Base-by-base conservation (phyloP, 768 basidiomycete genomes). In the Macrolepiota albuminosa region DNA sequence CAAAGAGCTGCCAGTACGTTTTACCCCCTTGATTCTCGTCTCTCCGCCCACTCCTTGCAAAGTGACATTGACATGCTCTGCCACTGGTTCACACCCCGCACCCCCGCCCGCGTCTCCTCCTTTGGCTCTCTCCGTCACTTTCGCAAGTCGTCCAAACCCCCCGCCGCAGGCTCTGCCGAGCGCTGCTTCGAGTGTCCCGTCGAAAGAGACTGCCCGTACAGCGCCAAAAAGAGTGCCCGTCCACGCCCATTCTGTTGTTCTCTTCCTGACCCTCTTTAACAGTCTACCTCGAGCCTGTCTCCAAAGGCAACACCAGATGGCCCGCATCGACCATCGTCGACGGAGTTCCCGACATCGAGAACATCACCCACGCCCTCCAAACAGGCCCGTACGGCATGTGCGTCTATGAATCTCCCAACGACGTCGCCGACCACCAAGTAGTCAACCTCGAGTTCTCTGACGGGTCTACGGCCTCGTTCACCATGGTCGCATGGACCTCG, bases 401-500 rank as follows among this genome's bases (percentile, higher is more conserved):
- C 67, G 92, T 93, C 6, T 95, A 95, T 70, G 91, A 93, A 69
- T 81, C 84, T 56, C 76, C 81, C 47, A 95, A 95, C 68, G 88
- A 95, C 68, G 92, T 95, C 50, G 91, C 89, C 66, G 93, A 95
- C 72, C 86, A 95, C 64, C 93, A 95, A 73, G 88, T 95, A 49
- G 93, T 95, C 63, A 95, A 93, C 69, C 72, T 95, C 58, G 89
- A 94, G 67, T 95, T 91, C 70, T 85, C 87, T 7, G 84, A 85
- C 54, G 91, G 92, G 16, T 79, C 84, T 33, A 95, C 93, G 0
- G 90, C 83, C 13, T 90, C 90, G 0, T 90, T 95, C 71, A 94
- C 93, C 21, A 93, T 95, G 91, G 82, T 92, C 51, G 93, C 93
- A 13, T 90, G 85, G 68, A 90, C 91, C 0, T 80, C 83, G n/a